These are phyloP conservation scores for Drechslerella stenobrocha DNA, from an alignment of 2,329 filamentous ascomycete species.

Conservation along the genomic window DNA sequence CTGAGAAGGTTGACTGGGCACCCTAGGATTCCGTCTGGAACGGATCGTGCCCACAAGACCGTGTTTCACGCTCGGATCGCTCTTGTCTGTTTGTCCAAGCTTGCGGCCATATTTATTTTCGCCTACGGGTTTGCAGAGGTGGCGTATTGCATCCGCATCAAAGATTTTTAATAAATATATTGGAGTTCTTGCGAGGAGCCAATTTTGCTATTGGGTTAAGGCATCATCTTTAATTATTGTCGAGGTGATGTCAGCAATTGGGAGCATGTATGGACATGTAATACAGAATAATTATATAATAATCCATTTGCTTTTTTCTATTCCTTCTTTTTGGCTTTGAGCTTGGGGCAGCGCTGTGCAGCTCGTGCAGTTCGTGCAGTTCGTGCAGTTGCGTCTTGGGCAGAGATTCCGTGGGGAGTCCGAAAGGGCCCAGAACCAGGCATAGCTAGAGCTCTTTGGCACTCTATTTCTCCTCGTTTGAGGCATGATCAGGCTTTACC, in stretches of 20 bases:
- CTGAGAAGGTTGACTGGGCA: constrained; percentile 8
- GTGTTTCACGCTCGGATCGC: constrained; percentile 47
- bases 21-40: constrained; percentile 31
- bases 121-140: no score
- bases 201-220: constrained; percentile 37
- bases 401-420: not conserved
- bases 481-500: constrained; percentile 38
- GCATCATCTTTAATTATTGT: constrained; percentile 7
- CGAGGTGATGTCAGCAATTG: not conserved
- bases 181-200: constrained; percentile 30
- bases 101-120: constrained; percentile 22
- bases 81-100: constrained; percentile 9
- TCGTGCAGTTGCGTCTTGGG: not conserved
- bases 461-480: not conserved
- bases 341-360: not conserved
- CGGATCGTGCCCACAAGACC: constrained; percentile 48
- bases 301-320: not conserved
- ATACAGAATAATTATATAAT: constrained; percentile 4
- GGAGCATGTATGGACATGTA: constrained; percentile 1
- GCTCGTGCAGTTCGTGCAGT: not conserved
- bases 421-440: no score
- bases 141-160: no score
- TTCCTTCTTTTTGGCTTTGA: not conserved
- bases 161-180: constrained; percentile 21
- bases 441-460: no score